Evolutionary conservation across 345 rosid genomes (phyloP), one percentile per base, ranked within the genome.

Genomic region (Sisymbrium altissimum): DNA sequence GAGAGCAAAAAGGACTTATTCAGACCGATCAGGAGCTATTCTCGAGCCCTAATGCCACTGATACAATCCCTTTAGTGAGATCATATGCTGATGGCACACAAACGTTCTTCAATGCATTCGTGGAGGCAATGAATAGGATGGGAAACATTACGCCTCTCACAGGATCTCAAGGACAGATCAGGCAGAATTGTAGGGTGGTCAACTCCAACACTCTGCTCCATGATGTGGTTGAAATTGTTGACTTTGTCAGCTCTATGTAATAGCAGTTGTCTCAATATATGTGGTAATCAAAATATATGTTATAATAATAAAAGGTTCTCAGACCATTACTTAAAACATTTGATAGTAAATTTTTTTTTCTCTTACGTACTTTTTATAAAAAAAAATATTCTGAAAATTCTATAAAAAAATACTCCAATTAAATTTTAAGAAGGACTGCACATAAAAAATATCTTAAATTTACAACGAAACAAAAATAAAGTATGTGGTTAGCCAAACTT

Each of bases 121-220:
- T 66, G 2, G 69, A 64, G 50, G 85, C 93, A 17, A 86, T 90
- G 97, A 74, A 84, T 57, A 88, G 76, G 49, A 83, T 90, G 97
- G 90, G 90, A 74, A 90, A 83, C 50, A 76, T 88, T 38, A 78
- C 83, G 17, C 83, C 87, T 9, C 79, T 82, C 14, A 86, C 85
- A 0, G 93, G 91, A 36, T 11, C 81, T 0, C 48, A 68, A 7
- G 93, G 96, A 27, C 73, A 90, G 60, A 82, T 90, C 21, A 73
- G 93, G 67, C 64, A 61, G 64, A 83, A 81, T 49, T 86, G 97
- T 73, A 82, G 88, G 74, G 81, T 67, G 11, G 32, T 61, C 1
- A 75, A 68, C 38, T 68, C 74, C 44, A 72, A 62, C 35, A 27
- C 62, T 1, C 23, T 62, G n/a, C 53, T 72, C 11, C 62, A 72